Base-by-base conservation (phyloP, 257 asterid genomes). In the Striga asiatica region DNA sequence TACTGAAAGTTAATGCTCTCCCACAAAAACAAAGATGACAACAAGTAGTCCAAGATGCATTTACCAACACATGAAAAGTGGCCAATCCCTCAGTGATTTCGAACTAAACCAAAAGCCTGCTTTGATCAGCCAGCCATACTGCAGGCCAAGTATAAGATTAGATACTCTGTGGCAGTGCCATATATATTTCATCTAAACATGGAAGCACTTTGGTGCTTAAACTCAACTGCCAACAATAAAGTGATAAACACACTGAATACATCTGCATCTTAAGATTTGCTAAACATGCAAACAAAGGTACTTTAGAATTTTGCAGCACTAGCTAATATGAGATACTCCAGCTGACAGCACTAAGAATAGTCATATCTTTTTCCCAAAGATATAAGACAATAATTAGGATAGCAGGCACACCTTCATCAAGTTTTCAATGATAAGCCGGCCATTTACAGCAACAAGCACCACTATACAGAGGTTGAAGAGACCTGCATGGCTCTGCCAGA, bases 401-500 rank as follows among this genome's bases (percentile, higher is more conserved):
- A 50, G 54, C 64, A 58, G 31, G 49, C 82, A 11, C 51, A 88
- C 99, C 99, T 92, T 92, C 95, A 92, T 82, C 79, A 92, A 69
- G 71, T 92, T 92, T 66, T 92, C 99, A 57, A 92, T 88, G 58
- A 92, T 88, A 68, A 92, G 95, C 74, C 99, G 81, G 78, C 99
- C 67, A 76, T 92, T 92, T 74, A 92, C 94, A 35, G 99, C 95
- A 46, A 88, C 93, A 68, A 92, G 99, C 74, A 92, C 99, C 82
- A 92, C 99, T 38, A 92, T 73, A 71, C 99, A 92, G 61, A 92
- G 97, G 74, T 92, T 92, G 83, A 92, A 85, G 35, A 92, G 86
- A 38, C 99, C 99, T 37, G 99, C 99, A 76, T 92, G 99, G 76
- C 97, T 92, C 99, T 92, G 83, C 63, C 73, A 74, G 50, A 72